Base-by-base conservation (phyloP, 1,284 basidiomycete genomes). In the Takashimella koratensis region DNA sequence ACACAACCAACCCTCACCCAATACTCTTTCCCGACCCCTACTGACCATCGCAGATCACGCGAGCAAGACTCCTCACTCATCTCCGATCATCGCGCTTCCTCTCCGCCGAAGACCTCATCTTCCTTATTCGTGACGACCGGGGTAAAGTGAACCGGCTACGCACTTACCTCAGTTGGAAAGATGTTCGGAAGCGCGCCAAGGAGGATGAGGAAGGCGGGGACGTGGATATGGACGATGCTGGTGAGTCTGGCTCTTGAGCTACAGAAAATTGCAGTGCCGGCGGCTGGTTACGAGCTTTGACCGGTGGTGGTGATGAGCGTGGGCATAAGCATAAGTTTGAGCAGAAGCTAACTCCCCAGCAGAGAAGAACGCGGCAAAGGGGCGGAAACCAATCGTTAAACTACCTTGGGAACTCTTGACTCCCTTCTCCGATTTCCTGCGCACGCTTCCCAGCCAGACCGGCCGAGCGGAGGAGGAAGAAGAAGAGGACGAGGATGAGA, bases 91-190 rank as follows among this genome's bases (percentile, higher is more conserved):
- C 89, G 8, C 86, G 90, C 24, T 90, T 86, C 65, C 81, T 97
- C 30, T 86, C 89, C 0, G 86, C 92, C 1, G 94, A 98, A 74
- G 95, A 98, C 75, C 84, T 98, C 53, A 92, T 98, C 63, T 98
- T 97, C 66, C 84, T 97, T 62, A 94, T 98, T 67, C 86, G 95
- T 8, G 89, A 96, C 67, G 95, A 98, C 75, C 81, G 90, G 57
- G 90, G 88, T 20, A 96, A 97, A 75, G 90, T 98, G 56, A 96
- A 97, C 73, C 81, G 95, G 22, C 79, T 98, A 19, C 78, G 91
- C 23, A 96, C 91, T 10, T 98, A 97, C 69, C 82, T 98, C n/a
- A 90, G 88, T 0, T 98, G 95, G 94, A 97, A 96, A 70, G 95
- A 97, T 62, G 94, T 98, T 5, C 83, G 95, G 16, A 96, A 96